A percentile compares a stretch with the other conserved stretches of the same genome.
Evolutionary conservation across 164 flowering plant genomes (phyloP).

Genomic region (Litsea cubeba): DNA sequence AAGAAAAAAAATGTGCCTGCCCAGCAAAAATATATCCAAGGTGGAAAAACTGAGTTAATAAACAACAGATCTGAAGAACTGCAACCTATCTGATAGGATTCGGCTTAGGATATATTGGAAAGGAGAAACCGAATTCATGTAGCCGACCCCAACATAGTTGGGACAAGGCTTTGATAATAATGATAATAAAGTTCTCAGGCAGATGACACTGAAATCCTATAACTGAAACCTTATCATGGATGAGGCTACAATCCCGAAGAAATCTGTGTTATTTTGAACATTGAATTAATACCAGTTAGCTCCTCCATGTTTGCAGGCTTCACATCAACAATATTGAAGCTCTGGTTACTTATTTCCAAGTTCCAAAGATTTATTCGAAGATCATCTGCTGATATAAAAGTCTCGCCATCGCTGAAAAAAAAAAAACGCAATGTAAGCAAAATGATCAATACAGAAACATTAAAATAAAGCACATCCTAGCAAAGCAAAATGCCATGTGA

Average conservation of each 20-base stretch:
- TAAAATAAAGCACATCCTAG: background rate
- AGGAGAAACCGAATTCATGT: too few species aligned
- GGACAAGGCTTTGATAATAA: too few species aligned
- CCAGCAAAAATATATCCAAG: too few species aligned
- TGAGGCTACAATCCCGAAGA: background rate
- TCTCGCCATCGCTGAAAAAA: constrained; percentile 88
- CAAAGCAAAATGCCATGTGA: background rate
- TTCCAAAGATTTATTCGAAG: constrained; percentile 97
- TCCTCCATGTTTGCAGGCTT: constrained; percentile 99
- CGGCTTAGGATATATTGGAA: too few species aligned
- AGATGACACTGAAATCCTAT: too few species aligned
- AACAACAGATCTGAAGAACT: too few species aligned
- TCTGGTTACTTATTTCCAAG: constrained; percentile 94
- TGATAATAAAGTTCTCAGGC: too few species aligned
- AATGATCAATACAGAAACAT: background rate
- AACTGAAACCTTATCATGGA: too few species aligned
- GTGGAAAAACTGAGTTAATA: too few species aligned
- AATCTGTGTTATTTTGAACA: background rate
- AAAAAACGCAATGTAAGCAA: background rate
- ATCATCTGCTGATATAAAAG: constrained; percentile 98
- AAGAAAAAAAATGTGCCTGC: too few species aligned
- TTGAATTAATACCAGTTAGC: constrained; percentile 62
- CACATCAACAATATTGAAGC: constrained; percentile 97
- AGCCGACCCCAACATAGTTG: too few species aligned
- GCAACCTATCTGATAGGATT: too few species aligned